Evolutionary conservation across 2,329 filamentous ascomycete genomes (phyloP).

Genomic region (Colletotrichum eremochloae): DNA sequence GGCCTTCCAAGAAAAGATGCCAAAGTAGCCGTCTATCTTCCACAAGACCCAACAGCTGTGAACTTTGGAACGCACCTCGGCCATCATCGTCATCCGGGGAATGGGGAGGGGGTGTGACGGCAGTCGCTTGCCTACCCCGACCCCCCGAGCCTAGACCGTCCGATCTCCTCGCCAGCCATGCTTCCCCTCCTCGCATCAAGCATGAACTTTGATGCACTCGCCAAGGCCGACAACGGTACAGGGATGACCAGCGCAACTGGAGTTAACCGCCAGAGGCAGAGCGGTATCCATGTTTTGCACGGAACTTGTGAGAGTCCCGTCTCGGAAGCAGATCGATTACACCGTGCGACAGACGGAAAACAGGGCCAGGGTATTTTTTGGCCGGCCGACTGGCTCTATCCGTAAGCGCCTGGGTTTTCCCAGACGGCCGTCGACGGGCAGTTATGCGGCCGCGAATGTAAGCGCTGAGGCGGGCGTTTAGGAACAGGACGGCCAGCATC

Average conservation of each 20-base stretch:
- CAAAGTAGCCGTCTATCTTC: conserved; percentile 15
- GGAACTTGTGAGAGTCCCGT: no score
- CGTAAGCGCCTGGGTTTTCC: neutral
- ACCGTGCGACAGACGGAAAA: neutral
- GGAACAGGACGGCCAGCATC: neutral
- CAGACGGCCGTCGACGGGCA: neutral
- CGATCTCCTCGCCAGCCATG: neutral
- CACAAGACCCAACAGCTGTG: conserved; percentile 28
- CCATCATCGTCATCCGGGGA: neutral
- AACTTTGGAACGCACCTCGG: conserved; percentile 17
- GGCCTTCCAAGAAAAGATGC: neutral
- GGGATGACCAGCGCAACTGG: neutral
- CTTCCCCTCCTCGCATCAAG: neutral
- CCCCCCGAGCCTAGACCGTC: conserved; percentile 16
- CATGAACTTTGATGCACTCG: neutral
- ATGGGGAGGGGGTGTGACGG: conserved; percentile 11
- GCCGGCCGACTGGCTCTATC: neutral
- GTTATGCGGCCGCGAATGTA: conserved; percentile 3
- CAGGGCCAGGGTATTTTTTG: neutral
- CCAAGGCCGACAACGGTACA: no score
- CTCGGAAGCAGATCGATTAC: no score
- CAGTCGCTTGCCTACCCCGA: neutral
- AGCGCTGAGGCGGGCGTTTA: neutral
- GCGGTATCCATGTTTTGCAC: neutral
- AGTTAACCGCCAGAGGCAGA: neutral